Percentiles rank a stretch among this genome's conserved stretches.
These are phyloP conservation scores for Ganoderma sinense DNA, from an alignment of 1,284 basidiomycete genomes.

Conservation along the genomic window DNA sequence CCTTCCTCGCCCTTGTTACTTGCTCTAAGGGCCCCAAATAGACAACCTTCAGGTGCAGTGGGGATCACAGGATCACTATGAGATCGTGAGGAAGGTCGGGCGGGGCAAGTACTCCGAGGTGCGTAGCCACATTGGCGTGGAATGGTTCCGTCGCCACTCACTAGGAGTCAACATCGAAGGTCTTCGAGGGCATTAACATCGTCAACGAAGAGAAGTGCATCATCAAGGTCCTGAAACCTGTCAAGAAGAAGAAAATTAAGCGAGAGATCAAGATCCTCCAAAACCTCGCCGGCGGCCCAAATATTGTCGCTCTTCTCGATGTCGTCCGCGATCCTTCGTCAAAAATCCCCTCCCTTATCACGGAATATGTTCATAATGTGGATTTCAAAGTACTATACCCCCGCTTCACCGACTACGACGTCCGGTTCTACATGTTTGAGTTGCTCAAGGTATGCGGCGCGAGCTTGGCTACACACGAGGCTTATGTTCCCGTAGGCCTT, in stretches of 20 bases:
- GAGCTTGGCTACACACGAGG: neutral
- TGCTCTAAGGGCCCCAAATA: constrained; percentile 42
- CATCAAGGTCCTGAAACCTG: constrained; percentile 98
- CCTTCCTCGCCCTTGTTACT: constrained; percentile 25
- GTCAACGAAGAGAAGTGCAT: constrained; percentile 95
- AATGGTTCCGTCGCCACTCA: constrained; percentile 16
- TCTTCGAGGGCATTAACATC: constrained; percentile 97
- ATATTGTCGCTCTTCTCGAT: constrained; percentile 88
- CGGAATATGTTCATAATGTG: constrained; percentile 98
- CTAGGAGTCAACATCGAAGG: constrained; percentile 54
- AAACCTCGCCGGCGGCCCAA: constrained; percentile 96
- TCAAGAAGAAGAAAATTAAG: constrained; percentile 99
- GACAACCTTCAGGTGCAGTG: constrained; percentile 95
- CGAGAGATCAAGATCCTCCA: constrained; percentile 99
- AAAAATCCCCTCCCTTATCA: constrained; percentile 97
- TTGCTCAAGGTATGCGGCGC: constrained; percentile 79
- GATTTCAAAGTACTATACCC: constrained; percentile 99
- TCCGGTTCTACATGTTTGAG: constrained; percentile 97
- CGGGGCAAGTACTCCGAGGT: constrained; percentile 97
- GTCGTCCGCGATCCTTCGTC: constrained; percentile 94
- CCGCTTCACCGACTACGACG: constrained; percentile 94
- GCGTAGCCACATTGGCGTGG: constrained; percentile 34
- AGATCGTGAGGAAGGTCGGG: constrained; percentile 97
- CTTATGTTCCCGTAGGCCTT: constrained; percentile 68
- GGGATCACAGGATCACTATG: constrained; percentile 98